Evolutionary conservation across 163 green algal genomes (phyloP).

Genomic region (Scenedesmus sp.): DNA sequence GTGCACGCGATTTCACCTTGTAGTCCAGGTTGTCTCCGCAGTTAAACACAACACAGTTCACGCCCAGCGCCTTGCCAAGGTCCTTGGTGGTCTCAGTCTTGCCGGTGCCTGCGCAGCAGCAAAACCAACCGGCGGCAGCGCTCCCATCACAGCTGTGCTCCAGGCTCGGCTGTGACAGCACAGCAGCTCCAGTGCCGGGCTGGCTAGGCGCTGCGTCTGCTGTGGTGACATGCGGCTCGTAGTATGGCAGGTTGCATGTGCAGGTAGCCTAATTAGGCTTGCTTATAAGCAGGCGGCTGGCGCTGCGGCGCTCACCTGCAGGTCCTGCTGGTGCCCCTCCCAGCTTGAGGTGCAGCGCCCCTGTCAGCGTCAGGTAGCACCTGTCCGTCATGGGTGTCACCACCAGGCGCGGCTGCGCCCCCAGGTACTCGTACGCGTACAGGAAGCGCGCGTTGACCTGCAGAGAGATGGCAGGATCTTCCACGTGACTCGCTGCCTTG

Average conservation of each 20-base stretch:
- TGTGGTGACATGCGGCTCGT: neutral
- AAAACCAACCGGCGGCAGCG: neutral
- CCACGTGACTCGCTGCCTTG: neutral
- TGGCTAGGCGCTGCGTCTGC: too few relatives aligned
- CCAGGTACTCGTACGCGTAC: constrained; percentile 94
- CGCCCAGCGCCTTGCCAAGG: constrained; percentile 87
- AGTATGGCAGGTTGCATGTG: too few relatives aligned
- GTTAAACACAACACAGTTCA: constrained; percentile 96
- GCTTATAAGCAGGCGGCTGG: neutral
- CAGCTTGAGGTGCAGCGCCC: constrained; percentile 90
- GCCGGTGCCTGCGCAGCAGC: constrained; percentile 72
- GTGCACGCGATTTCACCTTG: constrained; percentile 66
- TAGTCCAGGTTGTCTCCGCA: constrained; percentile 93
- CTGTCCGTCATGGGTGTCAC: constrained; percentile 92
- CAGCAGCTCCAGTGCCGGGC: too few relatives aligned
- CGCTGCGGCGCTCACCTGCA: constrained; percentile 64
- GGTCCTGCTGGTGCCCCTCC: constrained; percentile 87
- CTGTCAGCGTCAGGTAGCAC: constrained; percentile 93
- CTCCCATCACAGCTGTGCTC: too few relatives aligned
- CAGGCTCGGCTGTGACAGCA: too few relatives aligned
- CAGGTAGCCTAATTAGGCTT: too few relatives aligned
- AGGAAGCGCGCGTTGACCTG: constrained; percentile 82
- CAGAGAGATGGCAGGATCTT: neutral
- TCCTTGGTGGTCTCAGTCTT: constrained; percentile 96
- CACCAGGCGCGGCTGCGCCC: constrained; percentile 86